Conservation (phyloP, 257 asterid genomes). For the Nicotiana tabacum region DNA sequence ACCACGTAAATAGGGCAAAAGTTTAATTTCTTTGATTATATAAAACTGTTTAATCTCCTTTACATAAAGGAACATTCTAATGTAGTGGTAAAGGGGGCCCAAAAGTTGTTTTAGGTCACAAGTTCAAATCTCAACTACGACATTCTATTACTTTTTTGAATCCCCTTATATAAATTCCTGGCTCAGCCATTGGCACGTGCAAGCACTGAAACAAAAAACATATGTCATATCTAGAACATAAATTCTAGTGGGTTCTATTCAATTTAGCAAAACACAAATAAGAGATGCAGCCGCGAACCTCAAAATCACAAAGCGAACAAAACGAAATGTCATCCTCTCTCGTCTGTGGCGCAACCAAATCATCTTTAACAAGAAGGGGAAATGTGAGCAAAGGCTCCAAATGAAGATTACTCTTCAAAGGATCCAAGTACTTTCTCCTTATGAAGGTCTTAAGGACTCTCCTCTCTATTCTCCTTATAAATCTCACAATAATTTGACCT, state of each 20-base stretch:
- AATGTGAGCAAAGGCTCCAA: constrained; percentile 70
- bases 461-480: constrained; percentile 64
- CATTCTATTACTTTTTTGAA: background rate
- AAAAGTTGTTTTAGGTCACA: background rate
- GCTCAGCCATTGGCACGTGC: background rate
- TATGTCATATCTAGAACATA: background rate
- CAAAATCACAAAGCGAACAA: constrained; percentile 82
- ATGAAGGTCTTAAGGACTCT: constrained; percentile 67
- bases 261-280: background rate
- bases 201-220: background rate
- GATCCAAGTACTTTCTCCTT: constrained; percentile 80
- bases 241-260: background rate
- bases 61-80: background rate
- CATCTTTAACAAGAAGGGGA: constrained; percentile 59
- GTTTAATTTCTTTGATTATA: background rate
- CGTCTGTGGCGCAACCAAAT: constrained; percentile 49
- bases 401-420: constrained; percentile 44
- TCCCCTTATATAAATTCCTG: background rate
- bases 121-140: background rate
- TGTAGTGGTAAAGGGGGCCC: background rate
- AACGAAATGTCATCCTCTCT: constrained; percentile 67
- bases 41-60: background rate
- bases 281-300: constrained; percentile 34
- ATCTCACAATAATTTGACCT: constrained; percentile 48
- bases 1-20: background rate